phyloP scores from a whole-genome alignment of 352 stramenopile genomes.

The Globisporangium spinosum region DNA sequence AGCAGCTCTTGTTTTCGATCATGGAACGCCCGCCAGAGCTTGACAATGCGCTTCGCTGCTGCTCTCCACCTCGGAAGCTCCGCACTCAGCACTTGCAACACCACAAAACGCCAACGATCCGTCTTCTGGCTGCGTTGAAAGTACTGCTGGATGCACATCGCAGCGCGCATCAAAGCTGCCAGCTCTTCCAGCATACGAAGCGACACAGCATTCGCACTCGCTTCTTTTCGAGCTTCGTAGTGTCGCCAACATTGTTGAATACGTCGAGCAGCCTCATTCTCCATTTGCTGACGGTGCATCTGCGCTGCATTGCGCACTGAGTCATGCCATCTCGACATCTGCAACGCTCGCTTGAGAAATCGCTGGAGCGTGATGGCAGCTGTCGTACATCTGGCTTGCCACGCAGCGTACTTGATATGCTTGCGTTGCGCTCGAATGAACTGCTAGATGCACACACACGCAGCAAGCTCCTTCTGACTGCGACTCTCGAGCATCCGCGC shows the following conservation, averaged over 20 bases:
- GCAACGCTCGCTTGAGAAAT: constrained; percentile 5
- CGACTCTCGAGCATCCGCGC: constrained; percentile 18
- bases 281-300: background rate
- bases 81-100: constrained; percentile 23
- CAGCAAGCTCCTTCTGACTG: constrained; percentile 30
- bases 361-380: constrained; percentile 12
- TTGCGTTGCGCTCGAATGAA: constrained; percentile 14
- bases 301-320: background rate
- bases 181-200: constrained; percentile 20
- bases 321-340: constrained; percentile 11
- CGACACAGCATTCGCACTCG: constrained; percentile 8
- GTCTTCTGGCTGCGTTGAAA: constrained; percentile 12
- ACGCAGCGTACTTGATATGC: constrained; percentile 21
- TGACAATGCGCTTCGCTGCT: constrained; percentile 19
- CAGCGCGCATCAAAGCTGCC: constrained; percentile 22
- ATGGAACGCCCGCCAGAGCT: constrained; percentile 25
- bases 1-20: constrained; percentile 12
- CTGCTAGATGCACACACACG: constrained; percentile 33
- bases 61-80: constrained; percentile 26
- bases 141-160: constrained; percentile 38
- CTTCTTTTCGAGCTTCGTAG: constrained; percentile 3
- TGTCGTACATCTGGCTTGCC: constrained; percentile 5
- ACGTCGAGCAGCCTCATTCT: background rate
- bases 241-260: constrained; percentile 19
- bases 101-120: constrained; percentile 35